phyloP scores from a whole-genome alignment of 2,329 filamentous ascomycete genomes.

The Calonectria crousiana region DNA sequence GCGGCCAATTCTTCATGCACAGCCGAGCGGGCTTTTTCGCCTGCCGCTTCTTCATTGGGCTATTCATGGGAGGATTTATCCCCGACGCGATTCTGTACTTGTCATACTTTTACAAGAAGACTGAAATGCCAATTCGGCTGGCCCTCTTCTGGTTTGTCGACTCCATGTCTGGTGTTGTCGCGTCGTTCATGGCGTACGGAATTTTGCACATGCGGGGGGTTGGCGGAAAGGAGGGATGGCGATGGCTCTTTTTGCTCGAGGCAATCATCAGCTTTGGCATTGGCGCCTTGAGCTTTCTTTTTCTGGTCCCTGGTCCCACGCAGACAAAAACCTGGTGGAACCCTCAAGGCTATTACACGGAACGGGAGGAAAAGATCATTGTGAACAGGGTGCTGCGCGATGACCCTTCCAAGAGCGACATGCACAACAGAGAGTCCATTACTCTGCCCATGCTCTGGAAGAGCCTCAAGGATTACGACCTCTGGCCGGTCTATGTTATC shows the following conservation, averaged over 20 bases:
- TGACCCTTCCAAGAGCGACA: slow-evolving; percentile 66
- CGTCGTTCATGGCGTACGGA: slow-evolving; percentile 40
- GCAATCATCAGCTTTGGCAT: slow-evolving; percentile 34
- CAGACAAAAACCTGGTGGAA: slow-evolving; percentile 18
- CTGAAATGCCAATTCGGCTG: slow-evolving; percentile 42
- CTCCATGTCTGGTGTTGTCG: slow-evolving; percentile 42
- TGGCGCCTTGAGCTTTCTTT: slow-evolving; percentile 17
- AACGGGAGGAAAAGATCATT: slow-evolving; percentile 68
- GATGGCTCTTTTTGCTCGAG: slow-evolving; percentile 41
- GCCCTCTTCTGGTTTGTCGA: slow-evolving; percentile 38
- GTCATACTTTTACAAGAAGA: slow-evolving; percentile 45
- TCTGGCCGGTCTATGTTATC: slow-evolving; percentile 67
- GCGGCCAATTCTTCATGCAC: slow-evolving; percentile 24
- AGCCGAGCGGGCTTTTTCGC: slow-evolving; percentile 18
- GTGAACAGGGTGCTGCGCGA: slow-evolving; percentile 68
- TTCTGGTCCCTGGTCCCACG: slow-evolving; percentile 17
- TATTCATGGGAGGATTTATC: slow-evolving; percentile 26
- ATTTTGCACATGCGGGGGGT: slow-evolving; percentile 43
- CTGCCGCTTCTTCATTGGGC: slow-evolving; percentile 25
- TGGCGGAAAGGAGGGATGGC: slow-evolving; percentile 40
- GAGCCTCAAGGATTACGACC: slow-evolving; percentile 63
- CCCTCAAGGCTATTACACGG: slow-evolving; percentile 67
- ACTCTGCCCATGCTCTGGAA: slow-evolving; percentile 60
- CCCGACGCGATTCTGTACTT: slow-evolving; percentile 40
- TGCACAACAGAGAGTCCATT: slow-evolving; percentile 67